Conservation (phyloP, 1,284 basidiomycete genomes). For the Gymnopus androsaceus region DNA sequence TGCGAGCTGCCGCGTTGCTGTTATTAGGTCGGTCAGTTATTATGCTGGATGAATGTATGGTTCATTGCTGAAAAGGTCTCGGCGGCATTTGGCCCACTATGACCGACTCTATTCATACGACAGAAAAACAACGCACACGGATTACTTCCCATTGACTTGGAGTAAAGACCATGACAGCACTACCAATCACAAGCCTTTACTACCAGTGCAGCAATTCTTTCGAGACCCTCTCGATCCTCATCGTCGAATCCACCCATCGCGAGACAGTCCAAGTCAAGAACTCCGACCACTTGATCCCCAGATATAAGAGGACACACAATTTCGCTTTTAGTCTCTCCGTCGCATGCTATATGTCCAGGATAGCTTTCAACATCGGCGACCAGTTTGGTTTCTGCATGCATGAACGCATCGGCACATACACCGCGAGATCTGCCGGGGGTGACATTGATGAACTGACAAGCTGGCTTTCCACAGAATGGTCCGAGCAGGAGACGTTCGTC, state of each 20-base stretch:
- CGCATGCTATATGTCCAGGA: slow-evolving; percentile 89
- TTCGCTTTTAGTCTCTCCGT: slow-evolving; percentile 84
- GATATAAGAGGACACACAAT: slow-evolving; percentile 77
- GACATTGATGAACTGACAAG: slow-evolving; percentile 79
- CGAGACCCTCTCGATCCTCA: slow-evolving; percentile 72
- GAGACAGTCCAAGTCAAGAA: slow-evolving; percentile 85
- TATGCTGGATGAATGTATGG: too few relatives aligned
- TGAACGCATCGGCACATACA: slow-evolving; percentile 81
- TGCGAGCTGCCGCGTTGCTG: too few relatives aligned
- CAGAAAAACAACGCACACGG: background rate
- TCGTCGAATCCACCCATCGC: slow-evolving; percentile 70
- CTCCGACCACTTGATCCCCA: slow-evolving; percentile 57
- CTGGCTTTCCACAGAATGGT: slow-evolving; percentile 87
- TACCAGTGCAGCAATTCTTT: slow-evolving; percentile 68
- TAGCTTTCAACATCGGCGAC: slow-evolving; percentile 77
- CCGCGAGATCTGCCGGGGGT: slow-evolving; percentile 61
- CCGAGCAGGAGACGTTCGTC: slow-evolving; percentile 62
- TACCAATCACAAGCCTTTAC: slow-evolving; percentile 60
- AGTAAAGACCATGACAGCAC: background rate
- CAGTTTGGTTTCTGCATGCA: slow-evolving; percentile 55
- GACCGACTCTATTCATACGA: too few relatives aligned
- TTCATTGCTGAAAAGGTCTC: too few relatives aligned
- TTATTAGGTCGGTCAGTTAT: too few relatives aligned
- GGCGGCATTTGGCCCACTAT: too few relatives aligned
- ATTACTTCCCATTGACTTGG: background rate